phyloP scores from a whole-genome alignment of 805 yeast genomes.

The Nakazawaea peltata region DNA sequence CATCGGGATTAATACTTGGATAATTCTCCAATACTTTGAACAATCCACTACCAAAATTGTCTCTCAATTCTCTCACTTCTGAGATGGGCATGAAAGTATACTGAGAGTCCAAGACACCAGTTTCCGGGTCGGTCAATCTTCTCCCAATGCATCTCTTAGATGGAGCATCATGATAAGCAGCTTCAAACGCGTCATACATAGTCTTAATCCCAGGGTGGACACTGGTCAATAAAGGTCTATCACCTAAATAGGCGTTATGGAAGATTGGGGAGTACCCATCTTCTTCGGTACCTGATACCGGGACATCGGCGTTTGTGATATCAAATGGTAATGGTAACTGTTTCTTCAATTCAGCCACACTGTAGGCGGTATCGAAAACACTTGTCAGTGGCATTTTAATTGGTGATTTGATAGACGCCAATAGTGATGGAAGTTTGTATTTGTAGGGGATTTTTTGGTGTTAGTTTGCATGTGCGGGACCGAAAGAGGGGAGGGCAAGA shows the following conservation, averaged over 20 bases:
- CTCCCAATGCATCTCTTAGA: conserved; percentile 29
- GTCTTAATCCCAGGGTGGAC: conserved; percentile 25
- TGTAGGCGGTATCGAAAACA: too few relatives aligned
- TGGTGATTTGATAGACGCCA: too few relatives aligned
- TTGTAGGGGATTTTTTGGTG: too few relatives aligned
- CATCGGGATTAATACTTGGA: conserved; percentile 12
- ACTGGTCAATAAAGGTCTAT: conserved; percentile 3
- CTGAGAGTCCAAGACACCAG: conserved; percentile 28
- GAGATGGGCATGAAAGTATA: conserved; percentile 37
- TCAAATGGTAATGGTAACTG: too few relatives aligned
- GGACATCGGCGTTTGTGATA: neutral
- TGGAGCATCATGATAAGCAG: conserved; percentile 18
- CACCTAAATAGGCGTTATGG: conserved; percentile 1
- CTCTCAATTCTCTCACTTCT: conserved; percentile 33
- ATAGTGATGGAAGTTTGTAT: too few relatives aligned
- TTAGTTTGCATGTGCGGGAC: too few relatives aligned
- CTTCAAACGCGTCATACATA: conserved; percentile 25
- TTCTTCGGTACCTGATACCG: conserved; percentile 1
- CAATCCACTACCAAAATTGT: conserved; percentile 49
- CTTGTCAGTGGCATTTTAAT: too few relatives aligned
- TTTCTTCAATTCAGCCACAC: too few relatives aligned
- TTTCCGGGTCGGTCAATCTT: conserved; percentile 21
- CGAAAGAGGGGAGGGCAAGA: too few relatives aligned
- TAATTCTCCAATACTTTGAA: conserved; percentile 27
- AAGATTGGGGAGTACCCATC: conserved; percentile 7